Base-by-base conservation (phyloP, 1,139 yeast species). In the Pichiaceae sp. region DNA sequence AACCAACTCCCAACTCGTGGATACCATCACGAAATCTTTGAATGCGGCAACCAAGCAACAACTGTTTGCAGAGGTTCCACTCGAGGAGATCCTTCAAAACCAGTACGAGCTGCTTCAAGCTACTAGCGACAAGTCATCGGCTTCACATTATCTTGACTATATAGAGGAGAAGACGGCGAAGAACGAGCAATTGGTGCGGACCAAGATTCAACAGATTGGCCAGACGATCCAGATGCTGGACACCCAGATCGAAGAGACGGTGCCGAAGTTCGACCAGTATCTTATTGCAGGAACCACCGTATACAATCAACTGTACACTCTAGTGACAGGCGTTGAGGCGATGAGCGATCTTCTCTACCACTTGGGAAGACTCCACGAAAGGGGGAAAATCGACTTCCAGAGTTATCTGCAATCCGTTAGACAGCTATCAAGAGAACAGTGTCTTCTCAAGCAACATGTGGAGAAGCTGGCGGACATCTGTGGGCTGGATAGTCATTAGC, bases 361-460 rank as follows among this genome's bases (percentile, higher is more conserved):
- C 14, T 63, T 87, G 15, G 70, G 76, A 9, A 75, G 79, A 18
- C 70, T 75, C 7, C 40, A 36, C 25, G 38, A 33, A 11, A 75
- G 71, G 6, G 52, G 61, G 18, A 50, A 73, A 27, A 44, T 57
- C 12, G 34, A 38, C 9, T 48, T 81, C 33, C 80, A 74, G n/a
- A 50, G 57, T 7, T 78, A 81, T 50, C 65, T 78, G 42, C 70
- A 60, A 35, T 42, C 38, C 19, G 70, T 77, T 0, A 60, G 96
- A 42, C 67, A 70, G 23, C 60, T 84, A 24, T 89, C 93, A 0
- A 65, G 96, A 42, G 89, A 85, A 31, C 82, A 83, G 52, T 87
- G 86, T 49, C 48, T 67, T 49, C 60, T 66, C 34, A 60, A 69
- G 42, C 59, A 65, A 12, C 57, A 67, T 41, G 59, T 65, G 9